A percentile compares a stretch with the other conserved stretches of the same genome.
Conservation (phyloP, 345 rosid genomes). For the Eucalyptus curtisii region DNA sequence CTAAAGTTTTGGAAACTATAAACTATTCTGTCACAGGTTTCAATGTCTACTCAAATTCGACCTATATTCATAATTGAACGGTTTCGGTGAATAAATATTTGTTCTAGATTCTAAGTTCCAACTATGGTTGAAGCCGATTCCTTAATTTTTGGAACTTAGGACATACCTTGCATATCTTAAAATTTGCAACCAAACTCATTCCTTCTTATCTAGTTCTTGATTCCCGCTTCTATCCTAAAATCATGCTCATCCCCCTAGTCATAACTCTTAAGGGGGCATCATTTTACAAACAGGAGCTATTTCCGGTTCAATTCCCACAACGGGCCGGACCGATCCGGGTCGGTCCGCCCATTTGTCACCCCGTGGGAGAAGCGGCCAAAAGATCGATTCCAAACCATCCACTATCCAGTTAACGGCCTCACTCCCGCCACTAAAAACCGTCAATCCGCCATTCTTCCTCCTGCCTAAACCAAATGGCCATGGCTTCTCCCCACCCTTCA, state of each 20-base stretch:
- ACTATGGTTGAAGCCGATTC: accelerated
- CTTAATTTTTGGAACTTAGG: accelerated
- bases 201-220: accelerated
- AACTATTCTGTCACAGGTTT: accelerated
- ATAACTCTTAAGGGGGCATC: accelerated
- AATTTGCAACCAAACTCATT: not conserved
- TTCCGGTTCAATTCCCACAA: not conserved
- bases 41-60: accelerated
- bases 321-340: not conserved
- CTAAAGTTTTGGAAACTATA: too few relatives aligned
- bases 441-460: not conserved
- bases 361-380: not conserved
- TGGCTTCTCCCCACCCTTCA: not conserved
- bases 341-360: not conserved
- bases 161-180: accelerated
- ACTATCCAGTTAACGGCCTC: not conserved
- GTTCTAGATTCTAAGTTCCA: accelerated
- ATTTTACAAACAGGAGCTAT: not conserved
- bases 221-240: accelerated
- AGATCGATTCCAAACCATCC: not conserved
- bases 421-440: not conserved
- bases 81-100: accelerated
- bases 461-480: not conserved
- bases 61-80: accelerated
- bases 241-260: not conserved